A percentile compares a stretch with the other conserved stretches of the same genome.
These are phyloP conservation scores for Ophiostoma pallidulum DNA, from an alignment of 2,329 filamentous ascomycete genomes.

Conservation along the genomic window DNA sequence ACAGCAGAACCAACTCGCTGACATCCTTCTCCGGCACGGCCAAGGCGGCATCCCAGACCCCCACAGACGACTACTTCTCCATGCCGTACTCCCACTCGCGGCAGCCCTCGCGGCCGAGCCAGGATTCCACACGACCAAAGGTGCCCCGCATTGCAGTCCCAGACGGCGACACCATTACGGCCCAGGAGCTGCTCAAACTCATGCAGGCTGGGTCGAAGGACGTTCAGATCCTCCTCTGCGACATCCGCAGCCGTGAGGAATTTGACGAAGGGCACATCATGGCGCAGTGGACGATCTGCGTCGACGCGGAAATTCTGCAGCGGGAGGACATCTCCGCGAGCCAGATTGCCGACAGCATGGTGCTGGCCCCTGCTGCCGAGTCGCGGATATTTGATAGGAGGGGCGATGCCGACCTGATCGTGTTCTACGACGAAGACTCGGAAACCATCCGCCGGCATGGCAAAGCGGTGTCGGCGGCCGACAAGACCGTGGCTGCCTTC, in stretches of 20 bases:
- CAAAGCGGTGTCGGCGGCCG: slow-evolving; percentile 20
- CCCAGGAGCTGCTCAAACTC: slow-evolving; percentile 61
- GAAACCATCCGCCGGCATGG: slow-evolving; percentile 36
- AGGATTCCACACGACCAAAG: slow-evolving; percentile 24
- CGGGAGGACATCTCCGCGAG: slow-evolving; percentile 56
- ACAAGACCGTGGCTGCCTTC: slow-evolving; percentile 57
- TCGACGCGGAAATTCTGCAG: slow-evolving; percentile 69
- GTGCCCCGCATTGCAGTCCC: slow-evolving; percentile 38
- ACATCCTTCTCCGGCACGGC: slow-evolving; percentile 24
- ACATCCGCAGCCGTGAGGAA: slow-evolving; percentile 68
- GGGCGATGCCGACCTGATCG: slow-evolving; percentile 72
- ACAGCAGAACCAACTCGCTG: slow-evolving; percentile 49
- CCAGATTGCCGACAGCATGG: slow-evolving; percentile 56
- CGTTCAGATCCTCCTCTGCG: slow-evolving; percentile 69
- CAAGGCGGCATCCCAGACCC: slow-evolving; percentile 13
- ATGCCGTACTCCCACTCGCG: slow-evolving; percentile 16
- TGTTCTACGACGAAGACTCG: slow-evolving; percentile 77
- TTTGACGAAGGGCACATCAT: slow-evolving; percentile 88
- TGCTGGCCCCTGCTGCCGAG: slow-evolving; percentile 66
- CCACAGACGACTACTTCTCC: slow-evolving; percentile 26
- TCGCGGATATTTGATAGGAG: slow-evolving; percentile 61
- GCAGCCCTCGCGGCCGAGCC: slow-evolving; percentile 15
- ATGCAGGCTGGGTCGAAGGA: slow-evolving; percentile 44
- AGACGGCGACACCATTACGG: slow-evolving; percentile 49
- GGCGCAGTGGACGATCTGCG: slow-evolving; percentile 73